Evolutionary conservation across 2,329 filamentous ascomycete genomes (phyloP), one percentile per base, ranked within the genome.

Genomic region (Verticillium klebahnii): DNA sequence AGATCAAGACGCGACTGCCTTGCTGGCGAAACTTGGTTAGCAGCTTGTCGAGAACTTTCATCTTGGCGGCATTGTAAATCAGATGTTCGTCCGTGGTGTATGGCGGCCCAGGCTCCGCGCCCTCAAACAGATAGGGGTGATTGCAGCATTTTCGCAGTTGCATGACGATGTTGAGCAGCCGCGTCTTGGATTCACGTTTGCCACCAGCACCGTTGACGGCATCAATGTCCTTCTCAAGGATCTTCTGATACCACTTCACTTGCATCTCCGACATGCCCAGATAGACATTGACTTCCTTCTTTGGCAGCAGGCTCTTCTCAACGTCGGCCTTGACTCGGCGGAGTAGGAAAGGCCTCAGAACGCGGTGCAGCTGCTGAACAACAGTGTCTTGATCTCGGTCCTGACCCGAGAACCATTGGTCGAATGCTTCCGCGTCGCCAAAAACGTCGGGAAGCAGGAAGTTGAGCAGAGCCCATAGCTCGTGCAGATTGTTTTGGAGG

Each of bases 251-350:
- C 94, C 95, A 99, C 73, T 95, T 96, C 68, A 97, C 86, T 75
- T 99, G 95, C 95, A 99, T 99, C 62, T 97, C 93, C 1, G 95
- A 93, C 94, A 99, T 97, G 67, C 94, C 95, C 67, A 99, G 89
- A 72, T 98, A 99, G 32, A 99, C 78, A 67, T 99, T 99, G 71
- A 98, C 81, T 75, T 99, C 95, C 76, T 98, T 97, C 82, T 99
- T 99, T 2, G 95, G 95, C 59, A 98, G 78, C 64, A 99, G 80
- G 72, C 94, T 98, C 84, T 99, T 99, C 75, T 99, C 95, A 5
- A 99, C 95, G 74, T 99, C 95, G 66, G 88, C 91, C 83, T 99
- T 99, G 70, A 99, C 95, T 76, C 95, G 91, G 64, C 95, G 92
- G 52, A 99, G 86, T 70, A 99, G 80, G 81, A 99, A 99, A 2